Evolutionary conservation across 768 basidiomycete genomes (phyloP).

Genomic region (Gymnopilus dilepis): DNA sequence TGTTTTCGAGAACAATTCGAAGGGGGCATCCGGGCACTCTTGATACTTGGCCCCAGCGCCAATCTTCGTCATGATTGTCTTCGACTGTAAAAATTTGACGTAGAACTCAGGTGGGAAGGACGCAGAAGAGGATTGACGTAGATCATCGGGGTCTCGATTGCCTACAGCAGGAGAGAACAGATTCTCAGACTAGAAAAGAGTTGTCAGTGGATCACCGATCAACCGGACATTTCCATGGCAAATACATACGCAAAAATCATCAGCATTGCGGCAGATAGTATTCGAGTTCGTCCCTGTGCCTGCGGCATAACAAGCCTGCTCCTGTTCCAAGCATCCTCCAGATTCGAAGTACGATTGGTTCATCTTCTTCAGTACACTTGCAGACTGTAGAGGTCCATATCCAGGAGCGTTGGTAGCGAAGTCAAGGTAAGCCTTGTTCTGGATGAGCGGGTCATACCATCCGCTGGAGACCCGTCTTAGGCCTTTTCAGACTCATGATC

Average conservation of each 20-base stretch:
- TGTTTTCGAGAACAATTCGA: slow-evolving; percentile 48
- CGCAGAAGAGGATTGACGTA: slow-evolving; percentile 58
- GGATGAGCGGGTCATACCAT: slow-evolving; percentile 70
- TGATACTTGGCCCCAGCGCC: slow-evolving; percentile 56
- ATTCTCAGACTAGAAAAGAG: slow-evolving; percentile 41
- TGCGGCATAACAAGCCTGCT: slow-evolving; percentile 60
- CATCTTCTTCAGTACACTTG: slow-evolving; percentile 49
- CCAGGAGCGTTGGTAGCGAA: slow-evolving; percentile 69
- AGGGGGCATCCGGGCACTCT: slow-evolving; percentile 54
- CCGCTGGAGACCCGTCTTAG: slow-evolving; percentile 45
- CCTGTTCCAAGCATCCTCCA: slow-evolving; percentile 60
- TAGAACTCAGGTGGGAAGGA: slow-evolving; percentile 65
- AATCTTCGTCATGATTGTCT: slow-evolving; percentile 46
- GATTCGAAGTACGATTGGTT: slow-evolving; percentile 51
- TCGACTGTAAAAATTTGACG: slow-evolving; percentile 46
- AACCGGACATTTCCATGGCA: neutral
- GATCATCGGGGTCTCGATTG: slow-evolving; percentile 57
- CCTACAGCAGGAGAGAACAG: slow-evolving; percentile 58
- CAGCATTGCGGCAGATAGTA: slow-evolving; percentile 53
- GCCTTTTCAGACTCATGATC: neutral
- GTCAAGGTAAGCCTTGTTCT: slow-evolving; percentile 62
- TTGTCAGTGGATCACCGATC: neutral
- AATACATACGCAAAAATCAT: slow-evolving; percentile 58
- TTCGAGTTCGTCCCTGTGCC: slow-evolving; percentile 51
- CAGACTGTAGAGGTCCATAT: slow-evolving; percentile 64